These are phyloP conservation scores for Gracilariopsis chorda DNA, from an alignment of 23 red algal genomes.

Conservation along the genomic window DNA sequence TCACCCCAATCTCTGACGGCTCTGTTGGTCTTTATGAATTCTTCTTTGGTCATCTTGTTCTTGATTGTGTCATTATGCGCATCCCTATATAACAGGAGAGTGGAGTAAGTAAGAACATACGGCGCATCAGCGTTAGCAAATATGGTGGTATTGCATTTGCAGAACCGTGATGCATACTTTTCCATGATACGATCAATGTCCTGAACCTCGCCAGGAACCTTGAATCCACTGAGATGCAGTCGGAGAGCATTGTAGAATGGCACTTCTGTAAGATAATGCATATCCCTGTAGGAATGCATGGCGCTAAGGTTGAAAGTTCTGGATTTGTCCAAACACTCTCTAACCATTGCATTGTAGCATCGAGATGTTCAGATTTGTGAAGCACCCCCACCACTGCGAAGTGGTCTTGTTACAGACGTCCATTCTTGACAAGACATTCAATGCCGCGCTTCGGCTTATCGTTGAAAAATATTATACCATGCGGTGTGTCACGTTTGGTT, in stretches of 20 bases:
- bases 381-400: conserved; percentile 60
- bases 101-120: conserved; percentile 83
- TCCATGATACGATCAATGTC: conserved; percentile 97
- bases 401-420: conserved; percentile 27
- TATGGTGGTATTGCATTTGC: conserved; percentile 73
- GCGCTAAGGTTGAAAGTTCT: conserved; percentile 66
- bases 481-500: conserved; percentile 49
- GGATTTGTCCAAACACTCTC: conserved; percentile 76
- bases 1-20: conserved; percentile 91
- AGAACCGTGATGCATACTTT: conserved; percentile 88
- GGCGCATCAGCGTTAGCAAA: conserved; percentile 94
- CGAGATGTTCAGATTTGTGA: conserved; percentile 52
- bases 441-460: conserved; percentile 72
- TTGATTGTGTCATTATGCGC: conserved; percentile 84
- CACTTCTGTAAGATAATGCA: conserved; percentile 57
- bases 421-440: conserved; percentile 6
- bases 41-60: conserved; percentile 94
- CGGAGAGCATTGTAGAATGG: conserved; percentile 79
- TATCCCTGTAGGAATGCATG: conserved; percentile 90
- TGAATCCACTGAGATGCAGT: conserved; percentile 64
- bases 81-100: conserved; percentile 94
- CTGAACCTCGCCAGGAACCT: conserved; percentile 86
- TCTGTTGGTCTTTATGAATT: conserved; percentile 88
- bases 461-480: conserved; percentile 78
- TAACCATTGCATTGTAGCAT: conserved; percentile 69